Evolutionary conservation across 2,329 filamentous ascomycete species (phyloP).

Genomic region (Monascus ruber): DNA sequence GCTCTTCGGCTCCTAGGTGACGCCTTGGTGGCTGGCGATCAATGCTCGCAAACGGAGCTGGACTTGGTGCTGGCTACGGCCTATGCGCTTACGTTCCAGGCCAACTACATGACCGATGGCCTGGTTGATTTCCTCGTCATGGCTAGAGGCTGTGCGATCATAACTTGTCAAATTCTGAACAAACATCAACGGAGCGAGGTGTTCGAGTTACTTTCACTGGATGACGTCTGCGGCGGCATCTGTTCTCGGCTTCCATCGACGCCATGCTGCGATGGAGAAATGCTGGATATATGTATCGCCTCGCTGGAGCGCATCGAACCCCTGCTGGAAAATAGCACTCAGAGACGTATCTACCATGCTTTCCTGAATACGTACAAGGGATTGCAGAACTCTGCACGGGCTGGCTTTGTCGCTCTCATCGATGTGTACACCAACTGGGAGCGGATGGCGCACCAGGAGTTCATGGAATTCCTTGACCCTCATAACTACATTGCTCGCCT

Average conservation of each 20-base stretch:
- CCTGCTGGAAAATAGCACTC: conserved; percentile 21
- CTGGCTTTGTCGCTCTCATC: conserved; percentile 33
- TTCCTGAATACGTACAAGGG: conserved; percentile 11
- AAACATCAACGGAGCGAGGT: conserved; percentile 6
- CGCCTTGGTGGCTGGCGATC: conserved; percentile 26
- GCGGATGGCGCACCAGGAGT: conserved; percentile 28
- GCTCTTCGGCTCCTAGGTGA: conserved; percentile 53
- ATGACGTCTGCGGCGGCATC: conserved; percentile 1
- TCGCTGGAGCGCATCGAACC: conserved; percentile 12
- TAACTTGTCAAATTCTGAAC: conserved; percentile 24
- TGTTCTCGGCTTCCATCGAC: conserved; percentile 1
- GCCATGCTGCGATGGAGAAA: background rate
- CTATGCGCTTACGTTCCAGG: conserved; percentile 23
- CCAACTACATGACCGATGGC: conserved; percentile 22
- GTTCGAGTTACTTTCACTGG: conserved; percentile 5
- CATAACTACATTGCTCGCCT: conserved; percentile 32
- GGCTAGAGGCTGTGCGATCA: conserved; percentile 21
- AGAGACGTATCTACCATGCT: conserved; percentile 9
- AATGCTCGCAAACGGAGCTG: conserved; percentile 10
- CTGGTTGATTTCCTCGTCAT: conserved; percentile 23
- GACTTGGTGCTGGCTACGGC: conserved; percentile 22
- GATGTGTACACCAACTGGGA: conserved; percentile 31
- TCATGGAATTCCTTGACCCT: conserved; percentile 33
- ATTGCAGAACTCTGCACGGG: conserved; percentile 5
- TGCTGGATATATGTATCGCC: conserved; percentile 8